Conservation (phyloP, 1,139 yeast species). For the Sugiyamaella pinicola region DNA sequence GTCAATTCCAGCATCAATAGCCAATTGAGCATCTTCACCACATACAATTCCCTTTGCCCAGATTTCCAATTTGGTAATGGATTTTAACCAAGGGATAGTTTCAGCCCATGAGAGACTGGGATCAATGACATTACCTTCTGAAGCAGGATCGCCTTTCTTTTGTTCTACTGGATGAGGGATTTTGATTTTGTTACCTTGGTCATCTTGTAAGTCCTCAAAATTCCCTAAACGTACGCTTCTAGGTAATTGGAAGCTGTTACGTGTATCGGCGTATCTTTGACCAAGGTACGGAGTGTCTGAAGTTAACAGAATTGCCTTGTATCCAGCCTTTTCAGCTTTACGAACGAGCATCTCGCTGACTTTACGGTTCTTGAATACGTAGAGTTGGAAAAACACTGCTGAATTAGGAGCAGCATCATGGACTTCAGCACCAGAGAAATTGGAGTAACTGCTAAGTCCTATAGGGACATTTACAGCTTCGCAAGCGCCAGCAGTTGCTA, state of each 20-base stretch:
- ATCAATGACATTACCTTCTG: slow-evolving; percentile 55
- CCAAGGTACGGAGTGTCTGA: slow-evolving; percentile 70
- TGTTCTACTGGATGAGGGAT: slow-evolving; percentile 23
- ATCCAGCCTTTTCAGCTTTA: slow-evolving; percentile 54
- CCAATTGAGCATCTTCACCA: slow-evolving; percentile 59
- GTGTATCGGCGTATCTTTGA: slow-evolving; percentile 56
- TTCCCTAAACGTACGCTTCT: slow-evolving; percentile 37
- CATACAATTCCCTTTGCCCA: slow-evolving; percentile 58
- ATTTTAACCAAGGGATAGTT: slow-evolving; percentile 45
- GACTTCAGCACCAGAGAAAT: slow-evolving; percentile 38
- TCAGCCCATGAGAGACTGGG: slow-evolving; percentile 64
- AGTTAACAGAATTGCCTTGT: slow-evolving; percentile 60
- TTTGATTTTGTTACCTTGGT: slow-evolving; percentile 22
- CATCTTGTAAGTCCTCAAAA: slow-evolving; percentile 31
- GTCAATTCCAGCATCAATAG: slow-evolving; percentile 56
- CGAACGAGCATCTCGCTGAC: slow-evolving; percentile 50
- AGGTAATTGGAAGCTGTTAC: slow-evolving; percentile 49
- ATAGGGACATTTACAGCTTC: slow-evolving; percentile 37
- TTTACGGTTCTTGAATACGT: slow-evolving; percentile 48
- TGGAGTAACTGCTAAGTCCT: slow-evolving; percentile 41
- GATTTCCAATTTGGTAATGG: slow-evolving; percentile 39
- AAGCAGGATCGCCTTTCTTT: slow-evolving; percentile 15
- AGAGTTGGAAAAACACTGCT: slow-evolving; percentile 46
- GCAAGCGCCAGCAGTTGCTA: slow-evolving; percentile 42
- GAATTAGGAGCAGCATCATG: slow-evolving; percentile 37